phyloP scores from a whole-genome alignment of 1,284 basidiomycete species.

The Retiboletus fuscus region DNA sequence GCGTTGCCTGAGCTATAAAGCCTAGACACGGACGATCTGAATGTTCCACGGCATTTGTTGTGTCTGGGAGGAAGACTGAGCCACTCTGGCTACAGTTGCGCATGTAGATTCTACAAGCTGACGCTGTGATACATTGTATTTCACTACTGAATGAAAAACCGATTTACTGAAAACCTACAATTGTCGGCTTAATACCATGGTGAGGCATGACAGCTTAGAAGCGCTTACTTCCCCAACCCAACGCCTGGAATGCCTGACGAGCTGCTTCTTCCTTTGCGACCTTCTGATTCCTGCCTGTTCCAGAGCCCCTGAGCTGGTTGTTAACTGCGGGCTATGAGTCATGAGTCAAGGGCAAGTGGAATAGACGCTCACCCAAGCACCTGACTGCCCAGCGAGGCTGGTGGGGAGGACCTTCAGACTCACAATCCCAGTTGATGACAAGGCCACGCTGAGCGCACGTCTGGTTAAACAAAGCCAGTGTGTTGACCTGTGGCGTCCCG shows the following conservation, averaged over 20 bases:
- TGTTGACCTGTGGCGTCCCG: slow-evolving; percentile 45
- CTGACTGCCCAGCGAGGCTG: slow-evolving; percentile 65
- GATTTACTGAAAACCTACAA: slow-evolving; percentile 36
- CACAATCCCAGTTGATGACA: slow-evolving; percentile 56
- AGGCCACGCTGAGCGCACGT: slow-evolving; percentile 59
- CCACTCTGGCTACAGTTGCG: slow-evolving; percentile 22
- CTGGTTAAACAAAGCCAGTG: slow-evolving; percentile 65
- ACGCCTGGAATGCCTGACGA: slow-evolving; percentile 57
- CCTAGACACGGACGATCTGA: neutral
- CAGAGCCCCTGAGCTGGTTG: slow-evolving; percentile 56
- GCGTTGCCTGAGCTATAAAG: neutral
- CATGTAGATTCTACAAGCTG: slow-evolving; percentile 19
- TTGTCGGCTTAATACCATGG: slow-evolving; percentile 16
- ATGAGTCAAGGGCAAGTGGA: slow-evolving; percentile 3
- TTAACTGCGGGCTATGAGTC: slow-evolving; percentile 54
- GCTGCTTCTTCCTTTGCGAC: slow-evolving; percentile 68
- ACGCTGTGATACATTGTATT: neutral
- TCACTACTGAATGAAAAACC: neutral
- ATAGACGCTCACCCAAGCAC: slow-evolving; percentile 57
- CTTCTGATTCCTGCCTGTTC: slow-evolving; percentile 63
- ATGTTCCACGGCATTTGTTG: neutral
- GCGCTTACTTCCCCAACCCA: slow-evolving; percentile 60
- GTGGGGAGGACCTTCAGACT: slow-evolving; percentile 62
- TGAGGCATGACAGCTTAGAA: neutral
- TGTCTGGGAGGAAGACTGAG: neutral